Evolutionary conservation across 202 grass and related monocot species (phyloP), one percentile per base, ranked within the genome.

Genomic region (Zoysia matrella): DNA sequence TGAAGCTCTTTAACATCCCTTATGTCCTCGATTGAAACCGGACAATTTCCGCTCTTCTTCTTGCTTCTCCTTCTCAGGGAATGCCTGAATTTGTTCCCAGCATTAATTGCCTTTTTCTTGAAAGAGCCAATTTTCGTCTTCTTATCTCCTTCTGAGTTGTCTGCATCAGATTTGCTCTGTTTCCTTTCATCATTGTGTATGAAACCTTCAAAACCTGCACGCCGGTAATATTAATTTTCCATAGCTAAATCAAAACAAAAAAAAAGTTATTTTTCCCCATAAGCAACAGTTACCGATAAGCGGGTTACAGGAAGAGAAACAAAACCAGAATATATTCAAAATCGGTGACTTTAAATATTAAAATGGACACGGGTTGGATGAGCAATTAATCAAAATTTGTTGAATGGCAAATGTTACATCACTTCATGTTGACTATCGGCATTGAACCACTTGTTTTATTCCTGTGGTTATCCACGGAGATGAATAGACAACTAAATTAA

Each of bases 61-160:
- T 80, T 94, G 88, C 83, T 95, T 65, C 91, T 91, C 74, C 87
- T 89, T 84, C 80, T 93, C 57, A 98, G 79, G 85, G 95, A 98
- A 89, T 88, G 95, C 69, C 91, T 95, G 77, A 98, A 98, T 88
- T 93, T 98, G 77, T 91, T 98, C 49, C 90, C 89, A 16, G 95
- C 95, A 3, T 66, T 98, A 78, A 98, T 87, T 12, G 96, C 96
- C 58, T 87, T 95, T 84, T 93, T 95, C 87, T 98, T 98, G 79
- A 98, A 95, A 74, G 92, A 88, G 0, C 85, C 86, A 3, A 98
- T 87, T 83, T 90, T 98, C 60, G 88, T 98, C 80, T 87, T 92
- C 57, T 92, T 94, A 50, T 98, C 92, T 73, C 89, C 89, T 83
- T 95, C 90, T 69, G 90, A 89, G 66, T 93, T 95, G 53, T 98